A percentile compares a stretch with the other conserved stretches of the same genome.
These are phyloP conservation scores for Sporothrix inflata DNA, from an alignment of 2,329 filamentous ascomycete species.

Conservation along the genomic window DNA sequence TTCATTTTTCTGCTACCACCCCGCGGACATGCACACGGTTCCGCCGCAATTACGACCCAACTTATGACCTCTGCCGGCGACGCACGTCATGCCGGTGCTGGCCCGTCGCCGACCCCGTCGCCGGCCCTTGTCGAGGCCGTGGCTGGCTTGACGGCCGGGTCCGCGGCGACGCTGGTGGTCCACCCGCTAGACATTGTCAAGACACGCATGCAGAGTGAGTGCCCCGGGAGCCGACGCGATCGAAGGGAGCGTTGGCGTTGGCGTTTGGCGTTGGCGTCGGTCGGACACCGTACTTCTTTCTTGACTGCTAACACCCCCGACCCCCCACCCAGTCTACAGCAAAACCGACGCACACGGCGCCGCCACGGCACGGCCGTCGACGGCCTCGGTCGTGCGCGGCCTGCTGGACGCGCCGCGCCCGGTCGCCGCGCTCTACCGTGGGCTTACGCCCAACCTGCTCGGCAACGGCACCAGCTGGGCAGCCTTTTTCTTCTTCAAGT, in stretches of 20 bases:
- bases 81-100: conserved; percentile 11
- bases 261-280: no score
- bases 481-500: conserved; percentile 84
- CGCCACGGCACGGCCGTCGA: conserved; percentile 47
- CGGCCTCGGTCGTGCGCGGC: conserved; percentile 56
- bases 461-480: conserved; percentile 92
- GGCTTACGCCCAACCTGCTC: conserved; percentile 84
- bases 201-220: conserved; percentile 85
- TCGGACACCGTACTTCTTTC: no score
- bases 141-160: conserved; percentile 86
- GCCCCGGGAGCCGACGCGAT: not conserved
- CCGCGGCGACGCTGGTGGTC: conserved; percentile 81
- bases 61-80: conserved; percentile 25
- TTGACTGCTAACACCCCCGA: no score
- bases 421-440: conserved; percentile 78
- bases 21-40: not conserved
- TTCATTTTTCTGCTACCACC: not conserved
- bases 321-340: conserved; percentile 52
- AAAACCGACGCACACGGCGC: conserved; percentile 36
- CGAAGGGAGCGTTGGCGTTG: not conserved
- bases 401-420: conserved; percentile 56
- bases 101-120: conserved; percentile 54
- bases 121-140: conserved; percentile 83
- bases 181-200: conserved; percentile 97
- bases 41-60: not conserved